phyloP scores from a whole-genome alignment of 129 eudicot species.

The Daucus carota region DH1_v3.0 NC_030388.2:1917501-1918000 shows the following conservation, averaged over 20 bases:
- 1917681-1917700: conserved; percentile 10
- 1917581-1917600: too few relatives aligned
- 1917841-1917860: neutral
- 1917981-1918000: neutral
- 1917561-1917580: too few relatives aligned
- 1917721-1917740: conserved; percentile 1
- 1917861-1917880: conserved; percentile 1
- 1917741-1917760: conserved; percentile 3
- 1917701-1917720: conserved; percentile 24
- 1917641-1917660: neutral
- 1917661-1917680: neutral
- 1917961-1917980: neutral
- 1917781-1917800: conserved; percentile 22
- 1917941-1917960: neutral
- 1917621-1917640: conserved; percentile 5
- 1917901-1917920: conserved; percentile 66
- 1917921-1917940: conserved; percentile 87
- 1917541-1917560: too few relatives aligned
- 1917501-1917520: too few relatives aligned
- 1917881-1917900: conserved; percentile 10
- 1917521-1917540: too few relatives aligned
- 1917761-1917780: neutral
- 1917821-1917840: neutral
- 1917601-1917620: neutral
- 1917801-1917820: conserved; percentile 23